Conservation (phyloP, 192 early-diverging fungal species). For the Gorgonomyces haynaldii region DNA sequence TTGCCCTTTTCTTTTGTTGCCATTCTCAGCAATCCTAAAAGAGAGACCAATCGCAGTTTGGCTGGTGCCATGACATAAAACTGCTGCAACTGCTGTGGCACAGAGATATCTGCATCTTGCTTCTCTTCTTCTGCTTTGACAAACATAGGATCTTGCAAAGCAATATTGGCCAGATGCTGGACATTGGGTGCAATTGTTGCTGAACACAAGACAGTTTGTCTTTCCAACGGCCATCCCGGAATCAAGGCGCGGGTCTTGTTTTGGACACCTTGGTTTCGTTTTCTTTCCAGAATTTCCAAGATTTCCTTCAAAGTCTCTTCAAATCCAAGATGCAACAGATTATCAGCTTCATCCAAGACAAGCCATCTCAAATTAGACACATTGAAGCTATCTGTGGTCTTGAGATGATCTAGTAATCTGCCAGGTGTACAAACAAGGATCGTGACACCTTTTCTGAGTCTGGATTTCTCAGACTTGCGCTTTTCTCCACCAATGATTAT, state of each 20-base stretch:
- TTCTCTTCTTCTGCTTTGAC: conserved; percentile 43
- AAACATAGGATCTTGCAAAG: conserved; percentile 67
- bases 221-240: conserved; percentile 24
- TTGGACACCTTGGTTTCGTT: conserved; percentile 7
- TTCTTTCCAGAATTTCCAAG: conserved; percentile 23
- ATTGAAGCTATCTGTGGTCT: conserved; percentile 65
- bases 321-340: conserved; percentile 88
- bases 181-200: conserved; percentile 86
- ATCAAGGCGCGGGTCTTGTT: conserved; percentile 11
- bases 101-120: conserved; percentile 38
- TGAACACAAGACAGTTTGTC: conserved; percentile 59
- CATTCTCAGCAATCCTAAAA: conserved; percentile 63
- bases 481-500: conserved; percentile 80
- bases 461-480: conserved; percentile 81
- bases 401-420: conserved; percentile 90
- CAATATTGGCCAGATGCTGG: conserved; percentile 63
- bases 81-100: conserved; percentile 83
- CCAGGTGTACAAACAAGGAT: conserved; percentile 92
- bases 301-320: conserved; percentile 39
- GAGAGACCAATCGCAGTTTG: conserved; percentile 81
- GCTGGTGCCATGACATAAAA: conserved; percentile 74
- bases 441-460: conserved; percentile 68
- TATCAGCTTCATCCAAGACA: conserved; percentile 96
- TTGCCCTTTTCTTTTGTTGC: conserved; percentile 17
- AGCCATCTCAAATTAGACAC: conserved; percentile 84